Evolutionary conservation across 768 basidiomycete genomes (phyloP).

Genomic region (Auricularia heimuer): DNA sequence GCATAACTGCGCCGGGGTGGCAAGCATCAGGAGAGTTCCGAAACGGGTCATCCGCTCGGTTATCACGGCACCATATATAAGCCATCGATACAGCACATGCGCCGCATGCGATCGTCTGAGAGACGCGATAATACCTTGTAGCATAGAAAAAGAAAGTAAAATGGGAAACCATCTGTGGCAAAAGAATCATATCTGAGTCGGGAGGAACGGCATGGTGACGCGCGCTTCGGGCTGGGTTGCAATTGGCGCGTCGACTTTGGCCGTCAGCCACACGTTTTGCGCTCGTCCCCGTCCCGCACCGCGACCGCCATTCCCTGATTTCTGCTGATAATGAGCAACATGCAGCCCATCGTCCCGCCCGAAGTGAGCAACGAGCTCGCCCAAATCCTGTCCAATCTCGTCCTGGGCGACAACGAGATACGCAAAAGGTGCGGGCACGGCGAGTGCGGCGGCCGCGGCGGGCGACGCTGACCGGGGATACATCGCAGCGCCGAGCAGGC

Average conservation of each 20-base stretch:
- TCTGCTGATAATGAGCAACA: neutral
- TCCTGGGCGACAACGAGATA: conserved; percentile 76
- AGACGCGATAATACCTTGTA: neutral
- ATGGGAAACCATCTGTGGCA: too few relatives aligned
- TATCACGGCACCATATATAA: neutral
- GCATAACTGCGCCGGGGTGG: too few relatives aligned
- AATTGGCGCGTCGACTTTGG: neutral
- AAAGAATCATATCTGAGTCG: neutral
- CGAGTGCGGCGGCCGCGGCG: neutral
- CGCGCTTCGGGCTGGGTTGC: neutral
- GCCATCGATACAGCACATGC: neutral
- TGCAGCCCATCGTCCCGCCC: conserved; percentile 22
- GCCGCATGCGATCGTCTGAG: neutral
- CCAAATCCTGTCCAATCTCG: conserved; percentile 77
- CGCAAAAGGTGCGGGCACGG: conserved; percentile 45
- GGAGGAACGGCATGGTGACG: neutral
- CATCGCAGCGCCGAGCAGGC: conserved; percentile 59
- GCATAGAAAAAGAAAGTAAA: too few relatives aligned
- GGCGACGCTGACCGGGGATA: neutral
- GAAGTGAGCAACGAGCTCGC: conserved; percentile 70
- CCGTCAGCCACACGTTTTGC: neutral
- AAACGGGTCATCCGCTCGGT: too few relatives aligned
- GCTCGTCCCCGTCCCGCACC: neutral
- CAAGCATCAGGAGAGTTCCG: too few relatives aligned
- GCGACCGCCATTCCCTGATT: neutral